These are phyloP conservation scores for Coffea eugenioides DNA, from an alignment of 257 asterid genomes.

Conservation along the genomic window DNA sequence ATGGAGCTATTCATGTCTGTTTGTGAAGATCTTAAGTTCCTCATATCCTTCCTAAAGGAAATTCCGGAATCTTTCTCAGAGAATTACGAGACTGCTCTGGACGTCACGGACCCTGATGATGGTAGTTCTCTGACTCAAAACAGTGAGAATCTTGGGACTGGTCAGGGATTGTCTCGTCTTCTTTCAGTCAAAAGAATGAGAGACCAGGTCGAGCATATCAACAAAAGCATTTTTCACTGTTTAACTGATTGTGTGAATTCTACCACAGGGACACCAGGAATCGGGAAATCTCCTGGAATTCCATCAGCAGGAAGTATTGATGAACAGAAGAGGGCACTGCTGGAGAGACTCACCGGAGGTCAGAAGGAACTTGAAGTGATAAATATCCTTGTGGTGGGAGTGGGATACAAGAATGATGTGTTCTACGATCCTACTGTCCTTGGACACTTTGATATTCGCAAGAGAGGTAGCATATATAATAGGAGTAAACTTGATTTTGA, in stretches of 20 bases:
- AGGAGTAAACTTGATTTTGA: no score
- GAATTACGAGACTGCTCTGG: no score
- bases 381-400: no score
- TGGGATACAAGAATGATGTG: neutral
- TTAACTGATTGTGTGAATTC: neutral
- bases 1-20: neutral
- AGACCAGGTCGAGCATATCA: neutral
- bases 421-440: neutral
- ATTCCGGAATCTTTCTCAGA: neutral
- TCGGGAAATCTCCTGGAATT: no score
- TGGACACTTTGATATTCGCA: neutral
- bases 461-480: no score
- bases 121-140: no score
- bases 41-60: neutral
- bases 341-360: neutral
- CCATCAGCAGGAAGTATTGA: no score
- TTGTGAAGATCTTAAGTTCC: neutral
- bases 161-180: no score
- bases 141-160: no score
- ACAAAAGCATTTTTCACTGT: no score
- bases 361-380: neutral
- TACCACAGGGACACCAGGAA: neutral
- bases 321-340: neutral
- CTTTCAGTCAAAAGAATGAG: neutral
- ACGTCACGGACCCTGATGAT: no score